Evolutionary conservation across 306 rosid genomes (phyloP), one percentile per base, ranked within the genome.

Genomic region (Pachyrhizus erosus): DNA sequence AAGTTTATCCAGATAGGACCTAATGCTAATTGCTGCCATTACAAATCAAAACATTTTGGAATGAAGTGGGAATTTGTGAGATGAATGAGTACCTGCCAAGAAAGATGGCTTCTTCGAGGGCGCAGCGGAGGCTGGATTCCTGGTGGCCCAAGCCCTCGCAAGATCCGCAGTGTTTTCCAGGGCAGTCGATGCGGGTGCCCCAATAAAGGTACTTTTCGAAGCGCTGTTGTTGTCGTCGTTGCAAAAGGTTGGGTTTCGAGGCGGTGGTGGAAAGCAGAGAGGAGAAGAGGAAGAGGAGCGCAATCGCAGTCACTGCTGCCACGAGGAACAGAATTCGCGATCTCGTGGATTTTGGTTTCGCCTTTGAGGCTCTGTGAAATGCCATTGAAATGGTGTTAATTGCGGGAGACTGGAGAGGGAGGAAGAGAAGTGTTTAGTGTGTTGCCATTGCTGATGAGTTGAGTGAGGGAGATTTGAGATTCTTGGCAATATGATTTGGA

Each of bases 131-230:
- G 89, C 99, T 96, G 18, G 99, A 93, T 70, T 96, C 99, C 79
- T 96, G 98, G 84, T 96, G 98, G 62, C 97, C 99, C 76, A 96
- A 87, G 43, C 99, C 99, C 74, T 88, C 98, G 21, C 98, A 96
- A 18, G 97, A 83, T 1, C 87, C 85, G 62, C 98, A 93, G 54
- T 96, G 99, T 71, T 93, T 96, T 7, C 98, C 99, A 0, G 99
- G 99, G 84, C 99, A 96, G 81, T 96, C 99, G 73, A 96, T 89
- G 85, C 91, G 84, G 52, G 27, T 64, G 8, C 98, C 99, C 99
- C 99, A 93, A 55, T 96, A 96, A 33, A 96, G 84, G 64, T 91
- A 96, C 87, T 87, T 90, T 17, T 85, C 76, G 14, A 45, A 70
- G 2, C 14, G 57, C 7, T 70, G 75, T 33, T 5, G 4, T 5